Conservation (phyloP, 768 basidiomycete genomes). For the Mycena polygramma region DNA sequence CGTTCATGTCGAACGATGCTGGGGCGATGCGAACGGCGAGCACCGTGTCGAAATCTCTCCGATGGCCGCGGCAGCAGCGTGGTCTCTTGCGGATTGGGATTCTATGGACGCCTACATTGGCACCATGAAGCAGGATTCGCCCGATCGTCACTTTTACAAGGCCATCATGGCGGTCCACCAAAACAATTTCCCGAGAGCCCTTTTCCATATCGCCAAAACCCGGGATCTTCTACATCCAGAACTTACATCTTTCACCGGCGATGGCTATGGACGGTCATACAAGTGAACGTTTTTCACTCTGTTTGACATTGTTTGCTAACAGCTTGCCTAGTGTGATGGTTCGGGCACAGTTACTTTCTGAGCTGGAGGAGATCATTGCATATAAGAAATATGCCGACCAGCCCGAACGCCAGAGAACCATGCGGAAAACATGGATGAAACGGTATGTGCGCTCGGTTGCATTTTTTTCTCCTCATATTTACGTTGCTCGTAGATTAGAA, state of each 20-base stretch:
- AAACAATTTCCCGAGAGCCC: conserved; percentile 93
- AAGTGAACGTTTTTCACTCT: conserved; percentile 68
- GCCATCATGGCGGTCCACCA: conserved; percentile 97
- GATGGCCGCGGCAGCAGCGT: conserved; percentile 96
- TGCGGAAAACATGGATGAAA: conserved; percentile 98
- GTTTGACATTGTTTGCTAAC: conserved; percentile 9
- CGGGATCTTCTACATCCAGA: conserved; percentile 94
- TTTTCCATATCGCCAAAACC: conserved; percentile 91
- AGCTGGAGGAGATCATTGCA: conserved; percentile 96
- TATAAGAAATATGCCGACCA: conserved; percentile 97
- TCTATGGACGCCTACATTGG: conserved; percentile 97
- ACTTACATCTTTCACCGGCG: conserved; percentile 90
- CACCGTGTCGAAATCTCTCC: conserved; percentile 94
- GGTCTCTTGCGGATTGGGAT: conserved; percentile 98
- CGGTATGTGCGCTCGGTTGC: conserved; percentile 61
- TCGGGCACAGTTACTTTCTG: conserved; percentile 97
- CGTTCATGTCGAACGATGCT: conserved; percentile 86
- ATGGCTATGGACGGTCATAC: conserved; percentile 97
- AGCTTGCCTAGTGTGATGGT: conserved; percentile 83
- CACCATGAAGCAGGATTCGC: conserved; percentile 92
- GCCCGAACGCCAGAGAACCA: conserved; percentile 89
- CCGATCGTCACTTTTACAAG: conserved; percentile 95
- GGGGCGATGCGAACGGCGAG: conserved; percentile 86
- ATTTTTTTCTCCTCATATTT: neutral
- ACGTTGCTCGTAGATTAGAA: conserved; percentile 70